Evolutionary conservation across 495 filamentous ascomycete species (phyloP).

Genomic region (Parathielavia hyrcaniae): DNA sequence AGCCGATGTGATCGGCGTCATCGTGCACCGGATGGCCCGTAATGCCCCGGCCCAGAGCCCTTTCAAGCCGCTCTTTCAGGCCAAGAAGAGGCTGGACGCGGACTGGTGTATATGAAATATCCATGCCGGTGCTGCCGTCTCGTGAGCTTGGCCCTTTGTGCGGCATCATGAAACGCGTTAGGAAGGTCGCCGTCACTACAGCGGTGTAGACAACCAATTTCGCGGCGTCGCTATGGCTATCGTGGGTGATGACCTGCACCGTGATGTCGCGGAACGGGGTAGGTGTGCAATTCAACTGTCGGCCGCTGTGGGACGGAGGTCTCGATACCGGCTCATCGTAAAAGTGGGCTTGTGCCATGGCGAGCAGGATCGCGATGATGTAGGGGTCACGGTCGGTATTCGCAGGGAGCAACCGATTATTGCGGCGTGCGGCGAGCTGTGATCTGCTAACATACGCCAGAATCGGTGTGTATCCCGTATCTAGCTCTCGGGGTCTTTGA

Average conservation of each 20-base stretch:
- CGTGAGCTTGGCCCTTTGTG: not conserved
- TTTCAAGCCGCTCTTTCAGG: constrained; percentile 1
- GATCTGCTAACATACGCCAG: constrained; percentile 2
- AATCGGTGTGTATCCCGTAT: not conserved
- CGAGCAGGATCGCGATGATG: not conserved
- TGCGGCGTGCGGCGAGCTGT: constrained; percentile 1
- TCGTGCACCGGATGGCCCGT: not conserved
- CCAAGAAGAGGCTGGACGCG: not conserved
- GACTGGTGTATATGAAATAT: not conserved
- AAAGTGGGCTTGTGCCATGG: constrained; percentile 2
- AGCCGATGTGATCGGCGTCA: not conserved
- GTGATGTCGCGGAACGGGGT: not conserved
- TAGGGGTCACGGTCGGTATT: not conserved
- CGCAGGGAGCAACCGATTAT: not conserved
- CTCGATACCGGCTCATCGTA: not conserved
- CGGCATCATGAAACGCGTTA: not conserved
- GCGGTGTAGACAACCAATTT: not conserved
- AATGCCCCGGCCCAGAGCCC: not conserved
- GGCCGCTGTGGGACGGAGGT: not conserved
- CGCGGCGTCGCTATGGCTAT: not conserved
- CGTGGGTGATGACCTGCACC: not conserved
- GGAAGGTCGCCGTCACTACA: not conserved
- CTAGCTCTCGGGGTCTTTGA: not conserved
- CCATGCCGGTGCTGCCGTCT: not conserved
- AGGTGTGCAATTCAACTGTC: not conserved